Base-by-base conservation (phyloP, 257 asterid species). In the Coffea eugenioides region DNA sequence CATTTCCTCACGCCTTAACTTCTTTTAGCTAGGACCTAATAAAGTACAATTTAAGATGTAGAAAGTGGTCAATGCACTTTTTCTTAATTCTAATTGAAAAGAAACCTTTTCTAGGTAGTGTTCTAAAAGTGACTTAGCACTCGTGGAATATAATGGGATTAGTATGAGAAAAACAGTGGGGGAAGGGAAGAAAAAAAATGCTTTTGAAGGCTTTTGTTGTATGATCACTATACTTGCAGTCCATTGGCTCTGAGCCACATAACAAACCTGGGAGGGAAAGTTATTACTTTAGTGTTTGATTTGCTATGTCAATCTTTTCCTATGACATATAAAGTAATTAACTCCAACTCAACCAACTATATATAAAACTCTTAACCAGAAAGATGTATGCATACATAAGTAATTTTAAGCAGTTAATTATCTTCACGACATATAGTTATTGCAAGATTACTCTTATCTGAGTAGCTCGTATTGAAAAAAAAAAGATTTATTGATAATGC, bases 101-200 rank as follows among this genome's bases (percentile, higher is more conserved):
- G 64, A 27, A 8, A 79, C 71, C 64, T 27, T 79, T 71, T 48
- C 5, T 71, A 5, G 34, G 61, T 11, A 48, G 66, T 54, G 31
- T 1, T 43, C 72, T 9, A 45, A 79, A 71, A 10, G 65, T 39
- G 25, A 70, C 41, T 52, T 57, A 31, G 77, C 77, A 70, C 70
- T 79, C 51, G 64, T 57, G 82, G 82, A 34, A 41, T 71, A 71
- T 27, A 59, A 71, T 79, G 82, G 64, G 52, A 43, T 66, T 18
- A 77, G 64, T 56, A 39, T 36, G 49, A 67, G 68, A 68, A 77
- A n/a, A 36, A 66, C 20, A 25, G 15, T 1, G 2, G 46, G 25
- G n/a, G 13, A 52, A 34, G 5, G 34, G 49, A 71, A 46, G 41
- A 46, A n/a, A 71, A 25, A 31, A 31, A 31, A 31, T 31, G 73